Base-by-base conservation (phyloP, 768 basidiomycete species). In the Kwoniella mangroviensis region DNA sequence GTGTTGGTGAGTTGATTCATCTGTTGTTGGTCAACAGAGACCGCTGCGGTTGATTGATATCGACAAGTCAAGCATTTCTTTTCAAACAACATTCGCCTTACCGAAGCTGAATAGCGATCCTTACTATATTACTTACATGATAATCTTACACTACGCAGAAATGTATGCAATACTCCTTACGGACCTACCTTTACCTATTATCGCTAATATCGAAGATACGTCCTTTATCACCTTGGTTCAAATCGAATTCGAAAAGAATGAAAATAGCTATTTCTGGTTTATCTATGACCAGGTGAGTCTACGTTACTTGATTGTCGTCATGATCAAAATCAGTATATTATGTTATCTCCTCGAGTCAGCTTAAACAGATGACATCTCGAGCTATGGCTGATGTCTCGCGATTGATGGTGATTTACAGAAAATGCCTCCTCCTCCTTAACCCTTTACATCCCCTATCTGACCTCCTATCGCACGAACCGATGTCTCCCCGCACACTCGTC, bases 391-490 rank as follows among this genome's bases (percentile, higher is more conserved):
- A 34, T 34, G 34, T 4, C 9, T 34, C 34, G 9, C 34, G 34
- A 7, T 34, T 34, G 34, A 34, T 34, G 34, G 34, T 63, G 61
- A 69, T 13, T 28, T 53, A 13, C 65, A 81, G 80, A 45, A 81
- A 81, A 81, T 81, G 80, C 54, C 73, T 81, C 3, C 70, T 81
- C 28, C 77, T 81, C 41, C 72, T 80, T 59, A 79, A 77, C 62
- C 78, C 76, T 28, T 70, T 81, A 28, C 76, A 75, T 52, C 77
- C 80, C 21, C 71, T 81, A 7, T 69, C 75, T 12, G 68, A 74
- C 52, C 77, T 81, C 41, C 63, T 81, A 19, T 81, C 80, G 5
- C 71, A 73, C 12, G 52, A 69, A 22, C 80, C 80, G 1, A 75
- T 75, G 19, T 76, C 79, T 3, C 73, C 78, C 17, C 45, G 73